Base-by-base conservation (phyloP, 208 protist species). In the Lotmaria passim region DNA sequence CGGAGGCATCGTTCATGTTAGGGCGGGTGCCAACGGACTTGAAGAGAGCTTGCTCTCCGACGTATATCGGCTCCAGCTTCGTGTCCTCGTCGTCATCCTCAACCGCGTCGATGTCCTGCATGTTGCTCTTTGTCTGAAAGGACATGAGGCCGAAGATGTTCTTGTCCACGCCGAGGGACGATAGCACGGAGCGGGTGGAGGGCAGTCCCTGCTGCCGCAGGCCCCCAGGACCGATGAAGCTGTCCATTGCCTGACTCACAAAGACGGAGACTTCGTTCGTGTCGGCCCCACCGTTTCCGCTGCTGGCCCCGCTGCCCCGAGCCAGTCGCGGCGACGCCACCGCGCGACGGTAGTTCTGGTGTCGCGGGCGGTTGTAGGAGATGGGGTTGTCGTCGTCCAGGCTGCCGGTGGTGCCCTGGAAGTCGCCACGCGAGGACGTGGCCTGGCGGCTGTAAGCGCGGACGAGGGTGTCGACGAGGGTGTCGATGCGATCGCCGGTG, bases 171-270 rank as follows among this genome's bases (percentile, higher is more conserved):
- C 72, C 65, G 15, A 85, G 75, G 7, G 63, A 76, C 48, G 79
- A 85, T 6, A 85, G 64, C 17, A 82, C 62, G 39, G 79, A 85
- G 51, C 55, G 66, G 65, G 61, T 78, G 36, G 75, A 79, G 19
- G 31, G 65, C 26, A 75, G 43, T 2, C 63, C 50, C 3, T 69
- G 46, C 23, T 44, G 57, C 12, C 34, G 71, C 15, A 64, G 30
- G 2, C 44, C 53, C 0, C 43, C 71, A 3, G 70, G 51, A 28
- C 66, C 65, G 24, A 85, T 44, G 31, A 85, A 73, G 60, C 66
- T 73, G 36, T 73, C 79, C 70, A 85, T 69, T 23, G 79, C 75
- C 52, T 85, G 75, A 15, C 65, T 73, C 46, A 85, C 79, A 70
- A 81, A 85, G 31, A 41, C 39, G 3, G 70, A 75, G 7, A 85